Base-by-base conservation (phyloP, 495 filamentous ascomycete species). In the Aspergillus bertholletiae region DNA sequence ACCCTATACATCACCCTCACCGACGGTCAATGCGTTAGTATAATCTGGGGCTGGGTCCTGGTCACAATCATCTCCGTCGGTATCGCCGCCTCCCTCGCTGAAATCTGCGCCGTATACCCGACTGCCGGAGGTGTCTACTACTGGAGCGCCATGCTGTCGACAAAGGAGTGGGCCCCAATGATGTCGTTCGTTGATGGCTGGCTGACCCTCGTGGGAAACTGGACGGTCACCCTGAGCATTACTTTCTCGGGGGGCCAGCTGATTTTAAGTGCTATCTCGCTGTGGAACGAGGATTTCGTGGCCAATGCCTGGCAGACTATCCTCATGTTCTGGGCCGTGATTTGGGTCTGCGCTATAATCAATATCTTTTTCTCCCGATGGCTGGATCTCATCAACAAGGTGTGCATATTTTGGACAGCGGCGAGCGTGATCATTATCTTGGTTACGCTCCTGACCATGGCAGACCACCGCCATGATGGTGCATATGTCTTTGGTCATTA, bases 161-260 rank as follows among this genome's bases (percentile, higher is more conserved):
- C 73, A 52, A 74, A 67, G 49, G 68, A 69, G 52, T 89, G 81
- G 80, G 83, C 81, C 5, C 82, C 82, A 6, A 64, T 86, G 43
- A 76, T 89, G 54, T 84, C 79, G 13, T 91, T 85, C 72, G 82
- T 85, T 17, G 86, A 85, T 12, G 88, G 88, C 22, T 91, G 88
- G 87, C 77, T 91, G 59, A 89, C 86, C 40, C 80, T 88, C 5
- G 82, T 84, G 2, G 88, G 85, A 0, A 90, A 87, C 78, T 87
- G 88, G 60, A 77, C 77, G 3, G 71, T 80, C 13, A 77, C 76
- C 7, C 70, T 79, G 3, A 77, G 71, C 32, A 77, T 76, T 35
- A 77, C 74, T 43, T 76, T 81, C 48, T 63, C 68, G 0, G 83
- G 83, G 7, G 83, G 71, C 0, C 82, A 87, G 59, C 58, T 88